Percentiles rank a stretch among this genome's conserved stretches.
phyloP scores from a whole-genome alignment of 202 grass and related monocot genomes.

The Elaeis oleifera region DNA sequence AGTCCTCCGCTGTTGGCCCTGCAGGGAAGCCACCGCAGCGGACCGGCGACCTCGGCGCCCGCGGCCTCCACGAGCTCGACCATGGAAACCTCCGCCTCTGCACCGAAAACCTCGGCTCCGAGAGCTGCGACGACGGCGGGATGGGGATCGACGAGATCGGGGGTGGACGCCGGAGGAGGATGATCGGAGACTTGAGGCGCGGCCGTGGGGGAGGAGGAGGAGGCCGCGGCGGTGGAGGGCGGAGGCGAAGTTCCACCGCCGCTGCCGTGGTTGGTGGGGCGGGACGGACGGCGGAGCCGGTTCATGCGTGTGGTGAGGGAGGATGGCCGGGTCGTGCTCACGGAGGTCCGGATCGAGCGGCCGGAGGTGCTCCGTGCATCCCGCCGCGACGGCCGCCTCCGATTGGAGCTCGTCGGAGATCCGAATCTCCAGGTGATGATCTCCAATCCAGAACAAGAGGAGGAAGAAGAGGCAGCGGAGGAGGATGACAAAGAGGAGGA shows the following conservation, averaged over 20 bases:
- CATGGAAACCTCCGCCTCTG: not conserved
- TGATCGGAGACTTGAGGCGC: too few relatives aligned
- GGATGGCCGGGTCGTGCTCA: not conserved
- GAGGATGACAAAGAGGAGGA: not conserved
- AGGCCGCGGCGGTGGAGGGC: not conserved
- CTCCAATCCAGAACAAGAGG: not conserved
- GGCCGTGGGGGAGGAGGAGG: not conserved
- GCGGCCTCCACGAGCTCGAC: not conserved
- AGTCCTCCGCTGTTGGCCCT: not conserved
- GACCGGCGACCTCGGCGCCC: not conserved
- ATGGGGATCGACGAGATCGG: too few relatives aligned
- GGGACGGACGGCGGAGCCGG: not conserved
- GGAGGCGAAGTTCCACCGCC: not conserved
- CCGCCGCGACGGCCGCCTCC: conserved; percentile 16
- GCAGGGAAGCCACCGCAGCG: not conserved
- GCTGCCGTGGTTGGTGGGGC: not conserved
- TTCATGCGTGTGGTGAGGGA: not conserved
- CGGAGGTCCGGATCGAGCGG: not conserved
- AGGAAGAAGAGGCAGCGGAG: not conserved
- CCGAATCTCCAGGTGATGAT: not conserved
- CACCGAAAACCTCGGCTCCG: conserved; percentile 20
- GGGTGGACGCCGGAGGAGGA: too few relatives aligned
- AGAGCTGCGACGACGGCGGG: conserved; percentile 10
- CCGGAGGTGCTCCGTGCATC: conserved; percentile 16
- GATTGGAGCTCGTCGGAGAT: conserved; percentile 15